phyloP scores from a whole-genome alignment of 2,329 filamentous ascomycete species.

The Verticillium alfalfae region DNA sequence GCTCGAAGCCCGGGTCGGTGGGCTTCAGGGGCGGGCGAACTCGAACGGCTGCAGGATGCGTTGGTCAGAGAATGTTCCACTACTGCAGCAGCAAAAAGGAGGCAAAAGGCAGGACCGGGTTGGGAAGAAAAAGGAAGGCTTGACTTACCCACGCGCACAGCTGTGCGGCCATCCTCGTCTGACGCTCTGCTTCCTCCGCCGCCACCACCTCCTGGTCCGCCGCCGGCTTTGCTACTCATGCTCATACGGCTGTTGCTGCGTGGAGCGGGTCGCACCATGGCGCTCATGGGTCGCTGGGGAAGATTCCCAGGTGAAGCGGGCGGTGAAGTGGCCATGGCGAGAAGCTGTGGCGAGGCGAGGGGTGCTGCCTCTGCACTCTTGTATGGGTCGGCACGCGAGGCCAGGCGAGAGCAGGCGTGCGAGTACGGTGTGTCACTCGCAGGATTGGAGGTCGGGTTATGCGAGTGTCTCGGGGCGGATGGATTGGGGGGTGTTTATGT shows the following conservation, averaged over 20 bases:
- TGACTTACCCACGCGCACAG: slow-evolving; percentile 90
- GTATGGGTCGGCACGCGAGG: background rate
- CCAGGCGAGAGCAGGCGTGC: slow-evolving; percentile 1
- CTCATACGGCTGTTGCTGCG: slow-evolving; percentile 82
- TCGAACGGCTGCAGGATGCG: slow-evolving; percentile 65
- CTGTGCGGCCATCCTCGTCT: slow-evolving; percentile 84
- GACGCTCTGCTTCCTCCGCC: slow-evolving; percentile 74
- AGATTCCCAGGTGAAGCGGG: slow-evolving; percentile 57
- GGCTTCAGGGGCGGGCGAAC: slow-evolving; percentile 81
- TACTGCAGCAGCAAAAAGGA: background rate
- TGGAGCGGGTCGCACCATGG: slow-evolving; percentile 66
- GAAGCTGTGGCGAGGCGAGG: slow-evolving; percentile 11
- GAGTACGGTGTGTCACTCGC: background rate
- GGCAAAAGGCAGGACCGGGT: background rate
- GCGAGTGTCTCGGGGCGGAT: slow-evolving; percentile 7
- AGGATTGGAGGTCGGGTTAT: slow-evolving; percentile 2
- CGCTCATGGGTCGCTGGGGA: slow-evolving; percentile 70
- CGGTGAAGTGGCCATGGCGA: slow-evolving; percentile 62
- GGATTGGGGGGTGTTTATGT: background rate
- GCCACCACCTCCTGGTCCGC: slow-evolving; percentile 61
- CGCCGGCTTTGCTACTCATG: slow-evolving; percentile 68
- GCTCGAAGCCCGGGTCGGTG: slow-evolving; percentile 84
- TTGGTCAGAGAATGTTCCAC: slow-evolving; percentile 7
- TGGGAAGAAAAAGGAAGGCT: slow-evolving; percentile 3
- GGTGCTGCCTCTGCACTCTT: slow-evolving; percentile 1